A percentile compares a stretch with the other conserved stretches of the same genome.
These are phyloP conservation scores for Funneliformis caledonium DNA, from an alignment of 371 early-diverging fungal species.

Conservation along the genomic window DNA sequence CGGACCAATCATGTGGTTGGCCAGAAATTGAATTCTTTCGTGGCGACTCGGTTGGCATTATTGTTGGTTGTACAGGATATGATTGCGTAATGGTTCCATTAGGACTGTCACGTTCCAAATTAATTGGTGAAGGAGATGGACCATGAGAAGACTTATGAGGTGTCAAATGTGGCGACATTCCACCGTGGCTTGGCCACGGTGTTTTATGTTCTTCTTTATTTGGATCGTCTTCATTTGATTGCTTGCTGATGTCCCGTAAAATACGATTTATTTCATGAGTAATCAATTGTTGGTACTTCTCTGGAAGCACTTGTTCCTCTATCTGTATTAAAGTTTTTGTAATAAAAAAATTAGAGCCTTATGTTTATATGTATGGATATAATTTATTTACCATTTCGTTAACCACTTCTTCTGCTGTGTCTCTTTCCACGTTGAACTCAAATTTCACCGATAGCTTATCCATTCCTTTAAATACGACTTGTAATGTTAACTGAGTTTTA, in stretches of 20 bases:
- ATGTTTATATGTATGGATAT: neutral
- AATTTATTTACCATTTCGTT: conserved; percentile 75
- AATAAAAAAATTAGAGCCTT: conserved; percentile 1
- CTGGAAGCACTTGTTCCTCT: conserved; percentile 77
- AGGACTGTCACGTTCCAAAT: conserved; percentile 23
- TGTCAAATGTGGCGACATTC: conserved; percentile 4
- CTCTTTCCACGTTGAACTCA: conserved; percentile 84
- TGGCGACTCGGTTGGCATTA: neutral
- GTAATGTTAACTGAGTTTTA: conserved; percentile 70
- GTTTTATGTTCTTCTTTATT: conserved; percentile 55
- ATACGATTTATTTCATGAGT: conserved; percentile 86
- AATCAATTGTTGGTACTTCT: conserved; percentile 75
- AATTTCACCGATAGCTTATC: conserved; percentile 87
- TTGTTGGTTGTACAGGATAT: neutral
- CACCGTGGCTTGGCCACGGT: conserved; percentile 9
- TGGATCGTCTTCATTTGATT: conserved; percentile 49
- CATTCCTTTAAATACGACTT: conserved; percentile 82
- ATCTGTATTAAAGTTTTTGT: conserved; percentile 54
- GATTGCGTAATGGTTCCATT: conserved; percentile 17
- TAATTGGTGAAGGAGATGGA: neutral
- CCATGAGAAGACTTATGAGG: conserved; percentile 23
- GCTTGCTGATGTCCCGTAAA: conserved; percentile 71
- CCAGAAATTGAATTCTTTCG: conserved; percentile 30
- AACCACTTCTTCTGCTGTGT: conserved; percentile 91
- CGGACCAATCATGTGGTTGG: conserved; percentile 14